Percentiles rank a stretch among this genome's conserved stretches.
phyloP scores from a whole-genome alignment of 2,329 filamentous ascomycete species.

The Talaromyces sp. region DNA sequence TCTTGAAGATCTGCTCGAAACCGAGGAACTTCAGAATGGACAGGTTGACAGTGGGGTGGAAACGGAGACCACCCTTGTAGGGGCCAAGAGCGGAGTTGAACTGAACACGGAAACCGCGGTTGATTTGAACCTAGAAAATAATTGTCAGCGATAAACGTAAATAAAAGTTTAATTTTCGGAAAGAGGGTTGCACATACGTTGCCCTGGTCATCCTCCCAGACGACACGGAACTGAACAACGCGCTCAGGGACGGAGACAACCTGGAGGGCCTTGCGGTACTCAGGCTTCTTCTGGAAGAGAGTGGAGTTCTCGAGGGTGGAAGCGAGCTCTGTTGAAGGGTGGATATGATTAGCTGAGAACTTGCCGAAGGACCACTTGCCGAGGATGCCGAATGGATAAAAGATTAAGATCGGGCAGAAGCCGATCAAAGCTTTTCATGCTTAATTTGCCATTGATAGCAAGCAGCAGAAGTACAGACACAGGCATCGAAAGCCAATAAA shows the following conservation, averaged over 20 bases:
- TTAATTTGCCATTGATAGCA: no score
- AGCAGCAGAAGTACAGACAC: no score
- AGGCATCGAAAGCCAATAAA: background rate
- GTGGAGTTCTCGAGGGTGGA: slow-evolving; percentile 92
- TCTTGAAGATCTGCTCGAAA: slow-evolving; percentile 99
- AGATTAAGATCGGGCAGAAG: slow-evolving; percentile 2
- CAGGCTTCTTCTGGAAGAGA: slow-evolving; percentile 90
- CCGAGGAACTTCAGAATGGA: slow-evolving; percentile 91
- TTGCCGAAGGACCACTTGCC: slow-evolving; percentile 16
- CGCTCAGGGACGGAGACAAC: slow-evolving; percentile 92
- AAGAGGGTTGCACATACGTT: slow-evolving; percentile 29
- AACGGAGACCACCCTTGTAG: slow-evolving; percentile 95
- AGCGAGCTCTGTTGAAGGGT: slow-evolving; percentile 70
- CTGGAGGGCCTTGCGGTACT: slow-evolving; percentile 88
- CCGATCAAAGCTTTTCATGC: background rate
- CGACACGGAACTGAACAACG: slow-evolving; percentile 93
- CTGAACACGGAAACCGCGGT: slow-evolving; percentile 94
- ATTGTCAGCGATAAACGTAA: background rate
- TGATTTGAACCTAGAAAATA: slow-evolving; percentile 71
- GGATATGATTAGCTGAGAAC: slow-evolving; percentile 17
- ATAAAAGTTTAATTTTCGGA: no score
- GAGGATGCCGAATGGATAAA: slow-evolving; percentile 21
- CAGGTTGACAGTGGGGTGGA: slow-evolving; percentile 74
- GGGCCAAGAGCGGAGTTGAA: slow-evolving; percentile 98
- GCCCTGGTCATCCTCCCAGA: slow-evolving; percentile 94